Evolutionary conservation across 345 rosid species (phyloP).

Genomic region (Camelina laxa): DNA sequence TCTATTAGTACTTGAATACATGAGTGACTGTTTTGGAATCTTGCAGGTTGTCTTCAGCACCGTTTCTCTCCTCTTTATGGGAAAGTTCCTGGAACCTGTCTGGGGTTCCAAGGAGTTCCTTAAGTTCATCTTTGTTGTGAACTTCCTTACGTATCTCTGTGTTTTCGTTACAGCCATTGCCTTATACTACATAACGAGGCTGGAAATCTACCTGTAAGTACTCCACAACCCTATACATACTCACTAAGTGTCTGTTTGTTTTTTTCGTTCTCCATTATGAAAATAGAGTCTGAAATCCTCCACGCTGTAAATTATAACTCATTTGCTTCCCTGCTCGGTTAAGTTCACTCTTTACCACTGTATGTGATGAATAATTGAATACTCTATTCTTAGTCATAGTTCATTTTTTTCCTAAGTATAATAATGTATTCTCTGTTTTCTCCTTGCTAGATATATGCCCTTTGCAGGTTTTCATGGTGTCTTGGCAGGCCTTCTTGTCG

Average conservation of each 20-base stretch:
- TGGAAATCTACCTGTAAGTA: conserved; percentile 89
- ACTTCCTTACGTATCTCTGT: conserved; percentile 79
- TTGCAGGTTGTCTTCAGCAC: conserved; percentile 70
- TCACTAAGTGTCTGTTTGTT: conserved; percentile 19
- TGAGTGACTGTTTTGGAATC: conserved; percentile 34
- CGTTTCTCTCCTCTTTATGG: conserved; percentile 84
- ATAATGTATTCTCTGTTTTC: conserved; percentile 21
- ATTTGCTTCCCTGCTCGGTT: not conserved
- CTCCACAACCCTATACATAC: conserved; percentile 20
- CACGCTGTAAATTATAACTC: not conserved
- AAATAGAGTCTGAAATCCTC: not conserved
- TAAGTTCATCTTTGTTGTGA: conserved; percentile 86
- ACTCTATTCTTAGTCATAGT: conserved; percentile 1
- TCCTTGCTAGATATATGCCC: conserved; percentile 81
- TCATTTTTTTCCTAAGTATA: not conserved
- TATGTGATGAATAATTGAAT: not conserved
- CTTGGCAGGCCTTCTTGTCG: conserved; percentile 87
- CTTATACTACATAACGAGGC: conserved; percentile 77
- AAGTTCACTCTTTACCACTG: not conserved
- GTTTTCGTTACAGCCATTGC: conserved; percentile 85
- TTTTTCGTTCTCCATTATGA: not conserved
- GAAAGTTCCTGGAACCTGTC: conserved; percentile 92
- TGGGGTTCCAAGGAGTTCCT: conserved; percentile 98
- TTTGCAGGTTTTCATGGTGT: conserved; percentile 94
- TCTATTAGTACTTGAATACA: conserved; percentile 14